These are phyloP conservation scores for Deuterostichococcus epilithicus DNA, from an alignment of 139 green algal genomes.

Conservation along the genomic window DNA sequence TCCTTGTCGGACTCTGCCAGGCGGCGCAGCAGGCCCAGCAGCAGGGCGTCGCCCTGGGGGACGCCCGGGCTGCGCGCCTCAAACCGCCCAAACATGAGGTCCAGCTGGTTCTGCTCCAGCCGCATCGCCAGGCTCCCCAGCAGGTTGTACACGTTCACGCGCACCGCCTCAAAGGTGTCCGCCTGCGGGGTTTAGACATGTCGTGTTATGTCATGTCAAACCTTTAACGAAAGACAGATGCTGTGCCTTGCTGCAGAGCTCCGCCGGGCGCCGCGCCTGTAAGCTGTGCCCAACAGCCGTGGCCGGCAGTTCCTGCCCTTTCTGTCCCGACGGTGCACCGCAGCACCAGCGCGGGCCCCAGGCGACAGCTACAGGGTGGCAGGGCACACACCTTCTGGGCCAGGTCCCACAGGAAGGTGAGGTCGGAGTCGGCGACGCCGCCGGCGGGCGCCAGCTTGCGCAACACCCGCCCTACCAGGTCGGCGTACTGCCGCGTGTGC, in stretches of 20 bases:
- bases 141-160: conserved; percentile 72
- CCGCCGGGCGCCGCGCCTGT: too few relatives aligned
- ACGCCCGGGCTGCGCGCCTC: conserved; percentile 12
- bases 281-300: too few relatives aligned
- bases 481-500: conserved; percentile 86
- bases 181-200: conserved; percentile 37
- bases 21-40: conserved; percentile 43
- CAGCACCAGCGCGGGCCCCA: too few relatives aligned
- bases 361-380: too few relatives aligned
- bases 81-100: conserved; percentile 50
- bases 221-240: not conserved
- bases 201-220: not conserved
- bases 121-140: conserved; percentile 62
- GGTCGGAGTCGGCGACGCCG: conserved; percentile 50
- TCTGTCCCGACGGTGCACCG: too few relatives aligned
- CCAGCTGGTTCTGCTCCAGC: conserved; percentile 44
- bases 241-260: too few relatives aligned
- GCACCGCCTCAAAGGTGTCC: conserved; percentile 82
- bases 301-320: too few relatives aligned
- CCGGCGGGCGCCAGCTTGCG: conserved; percentile 42
- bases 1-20: conserved; percentile 37
- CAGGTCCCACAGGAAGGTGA: conserved; percentile 79
- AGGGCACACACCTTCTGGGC: conserved; percentile 59
- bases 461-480: conserved; percentile 64
- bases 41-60: conserved; percentile 28